Percentiles rank a stretch among this genome's conserved stretches.
These are phyloP conservation scores for Ophiostoma sp. DNA, from an alignment of 2,329 filamentous ascomycete species.

Conservation along the genomic window DNA sequence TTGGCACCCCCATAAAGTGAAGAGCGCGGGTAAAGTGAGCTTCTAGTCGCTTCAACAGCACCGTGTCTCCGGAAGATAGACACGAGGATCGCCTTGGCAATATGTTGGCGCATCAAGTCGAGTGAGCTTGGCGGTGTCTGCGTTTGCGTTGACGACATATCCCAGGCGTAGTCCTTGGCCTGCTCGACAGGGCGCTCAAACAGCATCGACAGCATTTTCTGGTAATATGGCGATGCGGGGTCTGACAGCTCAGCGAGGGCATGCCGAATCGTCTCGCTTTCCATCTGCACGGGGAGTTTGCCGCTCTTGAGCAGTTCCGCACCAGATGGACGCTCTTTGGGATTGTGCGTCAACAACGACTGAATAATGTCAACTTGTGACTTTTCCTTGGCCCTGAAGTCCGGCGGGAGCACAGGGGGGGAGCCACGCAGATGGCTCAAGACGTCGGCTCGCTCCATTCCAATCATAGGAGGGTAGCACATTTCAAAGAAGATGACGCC, in stretches of 20 bases:
- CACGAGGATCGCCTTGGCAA: constrained; percentile 68
- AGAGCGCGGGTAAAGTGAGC: constrained; percentile 74
- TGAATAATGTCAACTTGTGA: constrained; percentile 73
- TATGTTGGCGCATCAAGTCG: constrained; percentile 63
- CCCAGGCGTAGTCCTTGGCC: constrained; percentile 76
- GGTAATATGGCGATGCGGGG: constrained; percentile 78
- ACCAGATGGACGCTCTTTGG: constrained; percentile 75
- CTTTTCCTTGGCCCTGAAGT: constrained; percentile 65
- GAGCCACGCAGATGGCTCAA: constrained; percentile 64
- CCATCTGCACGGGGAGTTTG: constrained; percentile 83
- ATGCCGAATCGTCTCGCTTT: constrained; percentile 82
- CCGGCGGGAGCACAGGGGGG: constrained; percentile 61
- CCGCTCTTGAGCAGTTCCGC: constrained; percentile 77
- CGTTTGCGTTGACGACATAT: constrained; percentile 54
- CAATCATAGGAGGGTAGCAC: constrained; percentile 63
- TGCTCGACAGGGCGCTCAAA: constrained; percentile 72
- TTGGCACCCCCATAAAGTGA: constrained; percentile 66
- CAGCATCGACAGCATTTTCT: constrained; percentile 79
- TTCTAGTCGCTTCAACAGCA: constrained; percentile 72
- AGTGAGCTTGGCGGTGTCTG: constrained; percentile 42
- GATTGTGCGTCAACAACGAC: constrained; percentile 74
- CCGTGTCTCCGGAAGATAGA: constrained; percentile 84
- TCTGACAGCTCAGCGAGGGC: constrained; percentile 77
- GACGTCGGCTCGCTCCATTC: constrained; percentile 59
- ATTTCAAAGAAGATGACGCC: constrained; percentile 99